Base-by-base conservation (phyloP, 2,329 filamentous ascomycete species). In the Paraphaeosphaeria sporulosa region DNA sequence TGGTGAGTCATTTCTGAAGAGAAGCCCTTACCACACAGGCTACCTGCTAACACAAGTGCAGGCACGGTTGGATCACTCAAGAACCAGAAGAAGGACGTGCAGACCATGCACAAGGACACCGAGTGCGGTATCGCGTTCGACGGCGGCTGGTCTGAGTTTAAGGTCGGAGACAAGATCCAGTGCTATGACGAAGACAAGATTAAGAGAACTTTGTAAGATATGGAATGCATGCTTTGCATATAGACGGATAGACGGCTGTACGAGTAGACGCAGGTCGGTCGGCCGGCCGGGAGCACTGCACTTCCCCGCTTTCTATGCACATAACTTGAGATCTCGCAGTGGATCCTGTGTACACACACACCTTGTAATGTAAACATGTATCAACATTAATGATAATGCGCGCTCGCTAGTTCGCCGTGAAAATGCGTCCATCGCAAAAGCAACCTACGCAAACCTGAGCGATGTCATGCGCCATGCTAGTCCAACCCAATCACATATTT, bases 41-140 rank as follows among this genome's bases (percentile, higher is more conserved):
- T 0, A 34, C 40, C 58, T 66, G 60, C 65, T 65, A 23, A 60
- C 23, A 25, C 48, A 2, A 47, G 17, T 8, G 58, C 60, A 97
- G 94, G 94, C 66, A 85, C 85, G 54, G 86, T 98, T 46, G 85
- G 87, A 19, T 92, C 92, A 1, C 87, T 99, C 60, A 97, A 95
- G 81, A 91, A 96, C 71, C 88, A 91, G 76, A 97, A 98, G 84
- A 96, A 96, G 76, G 92, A 97, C 66, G 91, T 32, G 82, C 83
- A 48, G 92, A 97, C 73, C 34, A 95, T 96, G 88, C 89, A 88
- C 71, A 98, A 96, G 80, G 94, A 93, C 60, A 87, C 86, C n/a
- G 95, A 99, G 79, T 99, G 95, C 71, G 95, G 95, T 66, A 89
- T 99, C 67, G 89, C 87, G 55, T 94, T 99, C 71, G 88, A 90